These are phyloP conservation scores for Populus euphratica DNA, from an alignment of 345 rosid genomes.

Conservation along the genomic window DNA sequence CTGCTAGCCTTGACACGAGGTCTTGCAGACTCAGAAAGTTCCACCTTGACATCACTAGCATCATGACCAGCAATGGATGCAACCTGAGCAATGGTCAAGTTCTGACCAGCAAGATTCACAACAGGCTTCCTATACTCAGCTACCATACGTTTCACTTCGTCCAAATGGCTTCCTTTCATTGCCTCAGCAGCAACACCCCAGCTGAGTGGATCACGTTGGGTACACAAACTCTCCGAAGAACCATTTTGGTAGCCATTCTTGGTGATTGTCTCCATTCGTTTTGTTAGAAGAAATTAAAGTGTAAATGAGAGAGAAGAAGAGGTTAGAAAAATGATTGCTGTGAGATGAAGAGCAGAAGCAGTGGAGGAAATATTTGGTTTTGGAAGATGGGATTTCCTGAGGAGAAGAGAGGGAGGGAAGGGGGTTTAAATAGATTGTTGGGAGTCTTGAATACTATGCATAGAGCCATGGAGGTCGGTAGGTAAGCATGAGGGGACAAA, in stretches of 20 bases:
- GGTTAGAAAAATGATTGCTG: neutral
- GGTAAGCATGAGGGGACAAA: conserved; percentile 20
- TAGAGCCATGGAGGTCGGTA: conserved; percentile 7
- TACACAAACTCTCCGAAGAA: conserved; percentile 10
- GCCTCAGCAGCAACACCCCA: conserved; percentile 73
- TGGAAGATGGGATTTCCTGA: conserved; percentile 12
- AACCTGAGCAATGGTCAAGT: conserved; percentile 76
- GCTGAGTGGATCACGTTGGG: conserved; percentile 52
- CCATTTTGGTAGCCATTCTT: conserved; percentile 12
- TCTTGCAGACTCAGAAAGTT: conserved; percentile 23
- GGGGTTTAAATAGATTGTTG: conserved; percentile 11
- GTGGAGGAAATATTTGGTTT: neutral
- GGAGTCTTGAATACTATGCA: neutral
- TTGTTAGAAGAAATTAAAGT: neutral
- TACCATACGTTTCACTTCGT: conserved; percentile 77
- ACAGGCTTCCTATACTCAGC: conserved; percentile 54
- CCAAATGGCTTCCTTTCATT: conserved; percentile 76
- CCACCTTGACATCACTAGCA: conserved; percentile 2
- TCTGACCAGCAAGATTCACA: conserved; percentile 66
- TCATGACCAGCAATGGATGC: conserved; percentile 41
- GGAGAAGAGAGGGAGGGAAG: neutral
- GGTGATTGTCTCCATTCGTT: conserved; percentile 2
- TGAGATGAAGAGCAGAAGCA: neutral
- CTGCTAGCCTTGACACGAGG: conserved; percentile 28
- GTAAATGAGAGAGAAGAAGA: neutral